Percentiles rank a stretch among this genome's conserved stretches.
Conservation (phyloP, 1,284 basidiomycete species). For the Mycosarcoma mackinlayi region DNA sequence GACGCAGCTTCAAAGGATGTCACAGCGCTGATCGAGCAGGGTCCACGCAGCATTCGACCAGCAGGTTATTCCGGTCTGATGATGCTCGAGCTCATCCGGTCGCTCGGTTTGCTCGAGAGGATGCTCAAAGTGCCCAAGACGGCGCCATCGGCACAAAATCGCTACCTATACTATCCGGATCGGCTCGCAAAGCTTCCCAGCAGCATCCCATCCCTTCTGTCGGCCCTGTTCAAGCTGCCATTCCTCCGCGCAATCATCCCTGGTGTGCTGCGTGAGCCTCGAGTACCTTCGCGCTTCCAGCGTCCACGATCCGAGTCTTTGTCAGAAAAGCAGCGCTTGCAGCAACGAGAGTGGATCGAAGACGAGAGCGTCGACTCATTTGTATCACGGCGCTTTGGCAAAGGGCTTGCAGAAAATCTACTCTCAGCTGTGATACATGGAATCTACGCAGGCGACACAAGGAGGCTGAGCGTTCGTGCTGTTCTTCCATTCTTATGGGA, state of each 20-base stretch:
- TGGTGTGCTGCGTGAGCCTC: slow-evolving; percentile 73
- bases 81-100: slow-evolving; percentile 81
- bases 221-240: slow-evolving; percentile 54
- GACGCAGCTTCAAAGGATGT: neutral
- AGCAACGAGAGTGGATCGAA: slow-evolving; percentile 29
- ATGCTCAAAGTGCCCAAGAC: slow-evolving; percentile 76
- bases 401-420: slow-evolving; percentile 77
- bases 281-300: slow-evolving; percentile 68
- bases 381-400: slow-evolving; percentile 80
- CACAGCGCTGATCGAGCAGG: slow-evolving; percentile 59
- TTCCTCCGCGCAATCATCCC: slow-evolving; percentile 50
- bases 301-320: slow-evolving; percentile 66
- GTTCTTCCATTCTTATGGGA: slow-evolving; percentile 81
- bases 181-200: slow-evolving; percentile 72
- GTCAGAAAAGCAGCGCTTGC: slow-evolving; percentile 63
- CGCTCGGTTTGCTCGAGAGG: slow-evolving; percentile 75
- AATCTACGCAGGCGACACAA: slow-evolving; percentile 88
- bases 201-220: slow-evolving; percentile 70
- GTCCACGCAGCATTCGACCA: slow-evolving; percentile 63
- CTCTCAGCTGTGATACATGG: slow-evolving; percentile 89
- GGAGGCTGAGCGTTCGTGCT: slow-evolving; percentile 79
- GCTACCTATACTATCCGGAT: slow-evolving; percentile 78
- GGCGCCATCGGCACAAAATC: slow-evolving; percentile 78
- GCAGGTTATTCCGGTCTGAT: slow-evolving; percentile 56
- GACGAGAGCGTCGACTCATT: slow-evolving; percentile 89